Evolutionary conservation across 2,329 filamentous ascomycete genomes (phyloP).

Genomic region (Colletotrichum musae): DNA sequence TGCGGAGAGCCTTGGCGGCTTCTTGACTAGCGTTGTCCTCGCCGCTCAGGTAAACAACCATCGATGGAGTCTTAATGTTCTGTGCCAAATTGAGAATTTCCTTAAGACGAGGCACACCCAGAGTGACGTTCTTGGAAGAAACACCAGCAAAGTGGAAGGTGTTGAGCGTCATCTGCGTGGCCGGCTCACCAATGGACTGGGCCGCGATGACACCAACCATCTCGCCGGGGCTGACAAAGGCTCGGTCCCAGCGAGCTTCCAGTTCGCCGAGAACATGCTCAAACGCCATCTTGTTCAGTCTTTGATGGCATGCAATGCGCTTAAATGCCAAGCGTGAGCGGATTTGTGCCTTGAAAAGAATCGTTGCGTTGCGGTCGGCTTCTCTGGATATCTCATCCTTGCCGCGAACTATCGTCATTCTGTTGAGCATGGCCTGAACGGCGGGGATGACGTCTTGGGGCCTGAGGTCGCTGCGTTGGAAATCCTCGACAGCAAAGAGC

Average conservation of each 20-base stretch:
- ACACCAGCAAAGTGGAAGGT: constrained; percentile 99
- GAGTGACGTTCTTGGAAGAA: constrained; percentile 98
- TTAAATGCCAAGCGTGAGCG: constrained; percentile 94
- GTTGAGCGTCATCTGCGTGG: constrained; percentile 99
- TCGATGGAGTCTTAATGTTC: constrained; percentile 98
- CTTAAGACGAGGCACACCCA: constrained; percentile 98
- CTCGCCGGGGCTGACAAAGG: constrained; percentile 92
- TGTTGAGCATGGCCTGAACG: constrained; percentile 81
- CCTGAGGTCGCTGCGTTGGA: constrained; percentile 88
- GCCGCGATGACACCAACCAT: constrained; percentile 99
- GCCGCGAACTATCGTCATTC: constrained; percentile 89
- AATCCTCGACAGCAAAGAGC: constrained; percentile 90
- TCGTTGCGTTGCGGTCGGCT: constrained; percentile 88
- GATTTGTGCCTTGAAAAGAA: constrained; percentile 92
- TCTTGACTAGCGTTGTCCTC: constrained; percentile 78
- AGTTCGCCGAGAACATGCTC: constrained; percentile 93
- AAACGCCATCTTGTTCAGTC: constrained; percentile 91
- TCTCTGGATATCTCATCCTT: constrained; percentile 85
- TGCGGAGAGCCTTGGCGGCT: constrained; percentile 87
- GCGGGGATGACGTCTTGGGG: constrained; percentile 89
- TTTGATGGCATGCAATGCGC: constrained; percentile 87
- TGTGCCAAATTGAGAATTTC: constrained; percentile 98
- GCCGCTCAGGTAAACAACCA: constrained; percentile 86
- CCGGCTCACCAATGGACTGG: constrained; percentile 98
- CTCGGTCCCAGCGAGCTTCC: constrained; percentile 87